A percentile compares a stretch with the other conserved stretches of the same genome.
These are phyloP conservation scores for Caryopteris hybrid DNA, from an alignment of 305 asterid genomes.

Conservation along the genomic window DNA sequence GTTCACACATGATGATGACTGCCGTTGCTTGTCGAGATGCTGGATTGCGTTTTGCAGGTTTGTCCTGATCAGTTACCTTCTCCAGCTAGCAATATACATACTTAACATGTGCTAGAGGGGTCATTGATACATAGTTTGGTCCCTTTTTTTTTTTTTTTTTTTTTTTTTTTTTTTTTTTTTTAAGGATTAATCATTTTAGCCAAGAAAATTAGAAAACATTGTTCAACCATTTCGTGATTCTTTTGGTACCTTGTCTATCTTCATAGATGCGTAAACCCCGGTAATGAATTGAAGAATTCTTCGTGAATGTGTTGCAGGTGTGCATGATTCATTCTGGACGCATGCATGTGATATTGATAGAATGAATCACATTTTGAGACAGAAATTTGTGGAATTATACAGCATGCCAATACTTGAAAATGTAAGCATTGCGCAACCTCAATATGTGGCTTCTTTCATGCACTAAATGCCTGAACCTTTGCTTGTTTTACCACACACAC, in stretches of 20 bases:
- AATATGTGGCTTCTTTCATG: not conserved
- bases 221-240: not conserved
- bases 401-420: conserved; percentile 79
- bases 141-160: too few relatives aligned
- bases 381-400: conserved; percentile 86
- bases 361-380: conserved; percentile 78
- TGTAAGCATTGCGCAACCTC: conserved; percentile 44
- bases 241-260: not conserved
- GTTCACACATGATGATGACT: conserved; percentile 98
- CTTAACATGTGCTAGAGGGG: not conserved
- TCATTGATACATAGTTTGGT: not conserved
- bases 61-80: not conserved
- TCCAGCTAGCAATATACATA: not conserved
- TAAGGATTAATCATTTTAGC: not conserved
- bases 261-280: not conserved
- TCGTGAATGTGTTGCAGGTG: conserved; percentile 49
- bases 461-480: not conserved
- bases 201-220: not conserved
- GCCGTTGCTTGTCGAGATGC: conserved; percentile 90
- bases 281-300: not conserved
- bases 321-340: conserved; percentile 97
- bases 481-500: not conserved
- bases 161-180: too few relatives aligned
- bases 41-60: conserved; percentile 88
- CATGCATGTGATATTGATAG: conserved; percentile 88